A percentile compares a stretch with the other conserved stretches of the same genome.
Conservation (phyloP, 495 filamentous ascomycete species). For the Cercophora samala region DNA sequence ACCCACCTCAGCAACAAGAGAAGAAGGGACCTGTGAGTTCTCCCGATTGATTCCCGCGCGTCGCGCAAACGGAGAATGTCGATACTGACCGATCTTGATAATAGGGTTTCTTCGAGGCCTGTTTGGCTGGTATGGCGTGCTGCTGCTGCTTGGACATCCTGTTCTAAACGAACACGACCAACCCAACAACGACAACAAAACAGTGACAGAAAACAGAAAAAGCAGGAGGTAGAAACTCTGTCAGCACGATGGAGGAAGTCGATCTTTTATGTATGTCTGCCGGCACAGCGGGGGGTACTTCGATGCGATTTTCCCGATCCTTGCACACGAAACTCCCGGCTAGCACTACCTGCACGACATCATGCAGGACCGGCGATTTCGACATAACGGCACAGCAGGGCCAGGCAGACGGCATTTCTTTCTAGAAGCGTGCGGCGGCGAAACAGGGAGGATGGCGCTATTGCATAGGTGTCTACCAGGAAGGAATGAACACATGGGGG, state of each 20-base stretch:
- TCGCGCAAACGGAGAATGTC: background rate
- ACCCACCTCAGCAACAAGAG: slow-evolving; percentile 28
- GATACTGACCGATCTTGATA: slow-evolving; percentile 1
- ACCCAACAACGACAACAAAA: background rate
- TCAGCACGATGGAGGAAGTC: background rate
- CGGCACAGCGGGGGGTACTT: background rate
- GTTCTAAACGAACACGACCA: slow-evolving; percentile 32
- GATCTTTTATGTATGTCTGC: background rate
- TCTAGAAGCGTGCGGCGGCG: too few relatives aligned
- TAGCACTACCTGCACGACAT: background rate
- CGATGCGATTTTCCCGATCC: background rate
- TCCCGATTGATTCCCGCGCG: background rate
- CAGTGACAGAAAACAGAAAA: background rate
- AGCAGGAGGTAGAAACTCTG: background rate
- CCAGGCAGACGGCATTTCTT: background rate
- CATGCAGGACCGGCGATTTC: background rate
- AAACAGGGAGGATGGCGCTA: too few relatives aligned
- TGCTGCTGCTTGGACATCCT: slow-evolving; percentile 50
- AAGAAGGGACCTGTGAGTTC: slow-evolving; percentile 25
- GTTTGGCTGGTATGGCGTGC: slow-evolving; percentile 43
- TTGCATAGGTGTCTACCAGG: too few relatives aligned
- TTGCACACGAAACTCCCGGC: background rate
- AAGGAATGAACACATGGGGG: background rate
- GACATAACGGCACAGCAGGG: background rate
- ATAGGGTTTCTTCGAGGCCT: slow-evolving; percentile 35